Percentiles rank a stretch among this genome's conserved stretches.
Conservation (phyloP, 352 stramenopile genomes). For the Phytopythium sindhum region DNA sequence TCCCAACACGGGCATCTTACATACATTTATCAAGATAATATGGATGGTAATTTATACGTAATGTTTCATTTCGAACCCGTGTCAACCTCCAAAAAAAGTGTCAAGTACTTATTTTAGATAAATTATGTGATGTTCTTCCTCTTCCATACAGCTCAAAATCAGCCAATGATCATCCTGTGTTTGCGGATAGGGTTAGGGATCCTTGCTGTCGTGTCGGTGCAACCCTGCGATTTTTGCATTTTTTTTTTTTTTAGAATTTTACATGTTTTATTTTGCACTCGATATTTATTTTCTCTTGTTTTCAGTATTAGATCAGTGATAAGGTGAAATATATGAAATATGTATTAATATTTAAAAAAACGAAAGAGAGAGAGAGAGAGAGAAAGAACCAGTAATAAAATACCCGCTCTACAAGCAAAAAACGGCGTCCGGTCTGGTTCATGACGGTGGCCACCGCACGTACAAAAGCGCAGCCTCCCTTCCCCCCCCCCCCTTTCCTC, state of each 20-base stretch:
- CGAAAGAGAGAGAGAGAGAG: too few relatives aligned
- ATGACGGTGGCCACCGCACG: background rate
- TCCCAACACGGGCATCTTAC: background rate
- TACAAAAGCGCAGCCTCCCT: background rate
- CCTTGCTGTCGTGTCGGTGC: background rate
- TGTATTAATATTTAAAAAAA: background rate
- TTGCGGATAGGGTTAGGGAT: background rate
- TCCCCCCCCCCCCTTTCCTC: too few relatives aligned
- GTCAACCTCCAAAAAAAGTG: background rate
- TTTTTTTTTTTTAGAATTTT: background rate
- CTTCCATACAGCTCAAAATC: background rate
- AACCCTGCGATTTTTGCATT: background rate
- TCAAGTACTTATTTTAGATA: background rate
- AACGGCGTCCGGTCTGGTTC: background rate
- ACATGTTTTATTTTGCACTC: background rate
- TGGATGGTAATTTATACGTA: background rate
- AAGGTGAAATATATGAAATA: background rate
- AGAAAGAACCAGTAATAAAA: background rate
- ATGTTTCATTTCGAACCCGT: background rate
- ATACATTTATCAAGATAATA: background rate
- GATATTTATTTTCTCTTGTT: background rate
- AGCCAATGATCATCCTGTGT: background rate
- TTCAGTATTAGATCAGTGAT: background rate
- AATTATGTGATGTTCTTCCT: background rate
- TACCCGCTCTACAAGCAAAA: background rate